Evolutionary conservation across 768 basidiomycete genomes (phyloP).

Genomic region (Cyathus striatus): DNA sequence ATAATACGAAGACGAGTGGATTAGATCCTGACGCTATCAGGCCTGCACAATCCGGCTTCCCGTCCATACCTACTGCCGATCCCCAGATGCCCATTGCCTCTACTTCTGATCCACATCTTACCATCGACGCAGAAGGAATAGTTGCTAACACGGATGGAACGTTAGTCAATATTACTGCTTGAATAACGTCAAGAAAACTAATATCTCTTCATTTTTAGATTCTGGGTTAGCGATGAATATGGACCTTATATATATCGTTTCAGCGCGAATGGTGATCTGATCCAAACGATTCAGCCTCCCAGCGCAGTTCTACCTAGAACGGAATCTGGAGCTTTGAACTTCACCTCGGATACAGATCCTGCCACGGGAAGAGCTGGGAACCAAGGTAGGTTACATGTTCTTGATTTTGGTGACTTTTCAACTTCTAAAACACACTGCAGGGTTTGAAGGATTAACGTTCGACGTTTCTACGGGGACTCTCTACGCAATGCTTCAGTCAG

Average conservation of each 20-base stretch:
- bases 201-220: slow-evolving; percentile 26
- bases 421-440: slow-evolving; percentile 16
- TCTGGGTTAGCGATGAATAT: slow-evolving; percentile 68
- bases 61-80: slow-evolving; percentile 25
- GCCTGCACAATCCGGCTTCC: slow-evolving; percentile 24
- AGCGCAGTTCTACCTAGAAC: slow-evolving; percentile 47
- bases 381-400: slow-evolving; percentile 31
- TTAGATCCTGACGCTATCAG: slow-evolving; percentile 49
- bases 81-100: slow-evolving; percentile 44
- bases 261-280: slow-evolving; percentile 36
- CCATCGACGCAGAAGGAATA: slow-evolving; percentile 55
- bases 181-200: background rate
- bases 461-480: slow-evolving; percentile 41
- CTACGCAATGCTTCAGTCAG: slow-evolving; percentile 60
- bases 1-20: slow-evolving; percentile 43
- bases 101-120: slow-evolving; percentile 36
- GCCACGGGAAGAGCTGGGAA: slow-evolving; percentile 50
- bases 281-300: slow-evolving; percentile 56
- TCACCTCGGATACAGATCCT: slow-evolving; percentile 44
- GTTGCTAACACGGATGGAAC: slow-evolving; percentile 54
- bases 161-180: slow-evolving; percentile 17
- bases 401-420: background rate
- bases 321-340: slow-evolving; percentile 39
- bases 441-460: slow-evolving; percentile 57
- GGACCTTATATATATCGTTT: slow-evolving; percentile 62